Evolutionary conservation across 179 eudicot species (phyloP).

Genomic region (Pouteria campechiana): DNA sequence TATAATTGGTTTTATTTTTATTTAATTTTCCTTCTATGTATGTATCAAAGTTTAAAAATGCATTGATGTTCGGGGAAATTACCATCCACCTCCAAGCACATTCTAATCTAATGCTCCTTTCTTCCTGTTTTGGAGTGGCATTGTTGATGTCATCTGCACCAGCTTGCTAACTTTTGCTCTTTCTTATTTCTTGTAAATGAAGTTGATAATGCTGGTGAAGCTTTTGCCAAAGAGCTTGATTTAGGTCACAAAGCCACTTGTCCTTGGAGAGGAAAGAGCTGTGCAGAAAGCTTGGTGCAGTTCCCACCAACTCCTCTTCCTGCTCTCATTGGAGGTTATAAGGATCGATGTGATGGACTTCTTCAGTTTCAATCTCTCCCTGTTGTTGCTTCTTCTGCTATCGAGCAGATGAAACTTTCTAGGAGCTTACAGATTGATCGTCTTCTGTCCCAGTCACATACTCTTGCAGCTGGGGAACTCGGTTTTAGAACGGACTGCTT

Average conservation of each 20-base stretch:
- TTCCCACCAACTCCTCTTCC: conserved; percentile 98
- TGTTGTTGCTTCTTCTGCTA: conserved; percentile 75
- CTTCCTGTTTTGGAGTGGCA: neutral
- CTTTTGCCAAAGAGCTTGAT: conserved; percentile 75
- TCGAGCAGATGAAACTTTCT: conserved; percentile 69
- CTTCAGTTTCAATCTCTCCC: conserved; percentile 85
- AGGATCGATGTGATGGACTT: conserved; percentile 97
- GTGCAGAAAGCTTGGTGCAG: conserved; percentile 97
- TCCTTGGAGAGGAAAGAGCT: conserved; percentile 94
- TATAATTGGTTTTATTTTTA: too few species aligned
- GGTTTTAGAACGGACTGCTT: conserved; percentile 42
- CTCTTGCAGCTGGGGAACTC: conserved; percentile 39
- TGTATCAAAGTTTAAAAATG: too few species aligned
- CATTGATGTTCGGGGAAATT: too few species aligned
- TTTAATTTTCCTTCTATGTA: too few species aligned
- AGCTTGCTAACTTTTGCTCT: neutral
- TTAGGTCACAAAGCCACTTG: conserved; percentile 64
- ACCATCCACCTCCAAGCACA: too few species aligned
- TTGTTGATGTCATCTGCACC: neutral
- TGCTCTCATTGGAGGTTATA: conserved; percentile 92
- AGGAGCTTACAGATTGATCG: conserved; percentile 77
- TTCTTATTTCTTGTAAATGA: conserved; percentile 12
- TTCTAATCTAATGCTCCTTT: too few species aligned
- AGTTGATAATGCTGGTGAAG: conserved; percentile 66
- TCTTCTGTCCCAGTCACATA: conserved; percentile 45